Percentiles rank a stretch among this genome's conserved stretches.
Evolutionary conservation across 495 filamentous ascomycete genomes (phyloP).

Genomic region (Aspergillus panamensis): DNA sequence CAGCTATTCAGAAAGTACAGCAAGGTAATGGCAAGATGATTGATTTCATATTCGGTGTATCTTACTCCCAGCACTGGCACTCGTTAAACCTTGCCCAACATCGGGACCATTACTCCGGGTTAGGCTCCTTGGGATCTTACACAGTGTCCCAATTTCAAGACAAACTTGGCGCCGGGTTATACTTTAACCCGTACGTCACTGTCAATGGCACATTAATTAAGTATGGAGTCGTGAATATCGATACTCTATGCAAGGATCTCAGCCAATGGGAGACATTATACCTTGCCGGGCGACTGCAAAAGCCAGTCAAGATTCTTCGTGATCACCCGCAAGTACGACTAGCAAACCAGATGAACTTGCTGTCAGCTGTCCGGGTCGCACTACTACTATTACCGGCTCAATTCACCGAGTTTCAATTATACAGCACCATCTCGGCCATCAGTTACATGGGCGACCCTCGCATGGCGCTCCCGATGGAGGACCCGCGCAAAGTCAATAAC

Average conservation of each 20-base stretch:
- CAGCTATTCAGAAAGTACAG: conserved; percentile 75
- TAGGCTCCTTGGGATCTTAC: conserved; percentile 82
- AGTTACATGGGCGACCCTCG: conserved; percentile 93
- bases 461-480: conserved; percentile 83
- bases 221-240: conserved; percentile 91
- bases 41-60: conserved; percentile 96
- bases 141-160: conserved; percentile 82
- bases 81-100: conserved; percentile 84
- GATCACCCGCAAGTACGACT: conserved; percentile 88
- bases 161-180: conserved; percentile 84
- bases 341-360: conserved; percentile 90
- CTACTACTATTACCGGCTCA: conserved; percentile 75
- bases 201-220: conserved; percentile 97
- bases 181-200: conserved; percentile 94
- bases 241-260: conserved; percentile 81
- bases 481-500: conserved; percentile 88
- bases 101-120: conserved; percentile 83
- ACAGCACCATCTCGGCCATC: conserved; percentile 83
- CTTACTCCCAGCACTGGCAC: conserved; percentile 96
- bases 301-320: conserved; percentile 94
- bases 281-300: conserved; percentile 89
- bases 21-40: conserved; percentile 91
- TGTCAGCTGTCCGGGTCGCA: conserved; percentile 86
- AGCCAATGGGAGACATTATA: conserved; percentile 89
- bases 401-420: conserved; percentile 86